Percentiles rank a stretch among this genome's conserved stretches.
Evolutionary conservation across 208 protist genomes (phyloP).

Genomic region (Wallacemonas collosoma): DNA sequence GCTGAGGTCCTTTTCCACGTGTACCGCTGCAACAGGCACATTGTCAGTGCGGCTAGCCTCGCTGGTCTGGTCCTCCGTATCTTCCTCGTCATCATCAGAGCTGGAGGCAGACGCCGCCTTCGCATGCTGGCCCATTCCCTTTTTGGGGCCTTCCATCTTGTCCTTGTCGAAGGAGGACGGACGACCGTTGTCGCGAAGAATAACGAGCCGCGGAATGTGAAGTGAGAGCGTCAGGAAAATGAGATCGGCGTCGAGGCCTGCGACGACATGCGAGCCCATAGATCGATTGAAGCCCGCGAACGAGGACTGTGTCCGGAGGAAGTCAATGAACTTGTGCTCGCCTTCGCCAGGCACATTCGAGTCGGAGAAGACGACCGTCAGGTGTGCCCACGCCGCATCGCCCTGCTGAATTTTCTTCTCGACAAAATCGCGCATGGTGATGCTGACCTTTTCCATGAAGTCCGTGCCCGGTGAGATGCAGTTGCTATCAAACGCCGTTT

Average conservation of each 20-base stretch:
- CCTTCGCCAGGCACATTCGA: slow-evolving; percentile 97
- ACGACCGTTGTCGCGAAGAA: slow-evolving; percentile 85
- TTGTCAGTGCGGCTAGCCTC: neutral
- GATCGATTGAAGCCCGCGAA: slow-evolving; percentile 71
- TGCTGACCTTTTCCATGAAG: slow-evolving; percentile 97
- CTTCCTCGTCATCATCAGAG: slow-evolving; percentile 11
- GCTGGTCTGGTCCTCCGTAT: slow-evolving; percentile 4
- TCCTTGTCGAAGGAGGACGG: slow-evolving; percentile 38
- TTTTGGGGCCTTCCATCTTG: neutral
- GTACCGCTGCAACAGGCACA: slow-evolving; percentile 13
- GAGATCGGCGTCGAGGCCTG: slow-evolving; percentile 98
- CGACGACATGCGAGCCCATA: slow-evolving; percentile 96
- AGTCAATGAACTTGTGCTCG: slow-evolving; percentile 93
- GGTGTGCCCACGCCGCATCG: slow-evolving; percentile 68
- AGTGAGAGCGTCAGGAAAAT: slow-evolving; percentile 97
- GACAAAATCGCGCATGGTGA: slow-evolving; percentile 66
- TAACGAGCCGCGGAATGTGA: slow-evolving; percentile 94
- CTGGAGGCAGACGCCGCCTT: neutral
- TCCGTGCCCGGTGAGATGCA: slow-evolving; percentile 98
- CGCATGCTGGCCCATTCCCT: slow-evolving; percentile 16
- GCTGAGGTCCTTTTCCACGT: slow-evolving; percentile 12
- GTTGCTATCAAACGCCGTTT: slow-evolving; percentile 95
- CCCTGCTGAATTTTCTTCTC: slow-evolving; percentile 66
- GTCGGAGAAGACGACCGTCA: slow-evolving; percentile 95
- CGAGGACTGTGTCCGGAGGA: slow-evolving; percentile 82